phyloP scores from a whole-genome alignment of 1,284 basidiomycete genomes.

The Exobasidium rhododendri region DNA sequence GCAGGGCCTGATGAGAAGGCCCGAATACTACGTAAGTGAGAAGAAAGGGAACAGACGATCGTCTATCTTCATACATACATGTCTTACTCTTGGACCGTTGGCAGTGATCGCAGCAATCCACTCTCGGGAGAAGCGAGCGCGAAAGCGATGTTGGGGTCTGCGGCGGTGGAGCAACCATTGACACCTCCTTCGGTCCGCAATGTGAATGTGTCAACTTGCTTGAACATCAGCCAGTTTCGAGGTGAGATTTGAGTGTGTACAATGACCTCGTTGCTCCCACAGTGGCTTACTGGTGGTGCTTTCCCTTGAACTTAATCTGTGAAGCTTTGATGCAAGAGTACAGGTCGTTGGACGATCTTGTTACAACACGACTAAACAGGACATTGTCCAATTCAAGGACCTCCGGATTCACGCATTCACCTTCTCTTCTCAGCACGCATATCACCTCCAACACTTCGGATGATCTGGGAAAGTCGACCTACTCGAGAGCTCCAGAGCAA shows the following conservation, averaged over 20 bases:
- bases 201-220: slow-evolving; percentile 31
- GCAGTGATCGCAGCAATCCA: neutral
- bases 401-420: slow-evolving; percentile 31
- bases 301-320: too few species aligned
- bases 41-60: too few species aligned
- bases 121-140: too few species aligned
- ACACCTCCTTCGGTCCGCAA: slow-evolving; percentile 30
- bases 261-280: too few species aligned
- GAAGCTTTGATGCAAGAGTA: slow-evolving; percentile 44
- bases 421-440: slow-evolving; percentile 30
- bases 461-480: slow-evolving; percentile 44
- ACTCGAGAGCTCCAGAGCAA: slow-evolving; percentile 22
- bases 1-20: too few species aligned
- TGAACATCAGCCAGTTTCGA: slow-evolving; percentile 39
- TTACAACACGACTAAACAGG: slow-evolving; percentile 46
- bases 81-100: neutral
- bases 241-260: slow-evolving; percentile 19
- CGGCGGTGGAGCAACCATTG: slow-evolving; percentile 8
- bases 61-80: too few species aligned
- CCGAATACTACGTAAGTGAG: too few species aligned
- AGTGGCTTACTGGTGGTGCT: too few species aligned
- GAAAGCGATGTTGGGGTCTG: neutral
- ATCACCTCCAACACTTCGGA: slow-evolving; percentile 17
- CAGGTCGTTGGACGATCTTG: slow-evolving; percentile 43
- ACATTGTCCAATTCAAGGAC: slow-evolving; percentile 37